Conservation (phyloP, 371 early-diverging fungal species). For the Sporodiniella umbellata region DNA sequence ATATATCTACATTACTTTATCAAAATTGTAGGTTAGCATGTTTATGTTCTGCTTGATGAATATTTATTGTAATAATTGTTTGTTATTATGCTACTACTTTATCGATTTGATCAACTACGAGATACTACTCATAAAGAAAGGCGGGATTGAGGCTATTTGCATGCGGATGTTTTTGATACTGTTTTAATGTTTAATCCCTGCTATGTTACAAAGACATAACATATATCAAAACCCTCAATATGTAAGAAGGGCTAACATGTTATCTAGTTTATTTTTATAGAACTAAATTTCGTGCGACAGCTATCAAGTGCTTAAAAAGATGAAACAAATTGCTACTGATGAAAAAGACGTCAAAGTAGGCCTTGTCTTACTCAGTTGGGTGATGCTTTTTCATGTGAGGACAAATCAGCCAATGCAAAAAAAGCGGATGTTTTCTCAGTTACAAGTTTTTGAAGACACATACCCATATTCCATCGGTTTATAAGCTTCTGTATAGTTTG, state of each 20-base stretch:
- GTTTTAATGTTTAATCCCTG: conserved; percentile 12
- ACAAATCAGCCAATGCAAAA: conserved; percentile 7
- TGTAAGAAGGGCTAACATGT: conserved; percentile 3
- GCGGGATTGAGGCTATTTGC: conserved; percentile 10
- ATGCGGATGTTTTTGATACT: conserved; percentile 11
- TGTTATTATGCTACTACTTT: conserved; percentile 5
- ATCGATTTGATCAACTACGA: conserved; percentile 2
- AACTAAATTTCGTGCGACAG: conserved; percentile 10
- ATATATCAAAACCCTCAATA: conserved; percentile 4
- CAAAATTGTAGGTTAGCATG: conserved; percentile 8
- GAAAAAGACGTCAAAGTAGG: conserved; percentile 13
- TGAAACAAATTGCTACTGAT: conserved; percentile 5
- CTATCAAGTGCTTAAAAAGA: conserved; percentile 15
- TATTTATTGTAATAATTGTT: conserved; percentile 1
- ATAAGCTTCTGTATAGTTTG: too few relatives aligned
- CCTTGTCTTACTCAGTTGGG: conserved; percentile 9
- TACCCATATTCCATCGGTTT: too few relatives aligned
- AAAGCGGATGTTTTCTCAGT: conserved; percentile 7
- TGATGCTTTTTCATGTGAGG: conserved; percentile 11
- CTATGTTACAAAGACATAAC: conserved; percentile 11
- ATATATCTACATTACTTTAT: conserved; percentile 12
- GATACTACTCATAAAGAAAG: conserved; percentile 14
- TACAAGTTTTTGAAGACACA: too few relatives aligned
- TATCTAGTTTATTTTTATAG: conserved; percentile 9
- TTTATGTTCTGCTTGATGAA: conserved; percentile 2